These are phyloP conservation scores for Komagataea norvegica DNA, from an alignment of 1,139 yeast species.

Conservation along the genomic window DNA sequence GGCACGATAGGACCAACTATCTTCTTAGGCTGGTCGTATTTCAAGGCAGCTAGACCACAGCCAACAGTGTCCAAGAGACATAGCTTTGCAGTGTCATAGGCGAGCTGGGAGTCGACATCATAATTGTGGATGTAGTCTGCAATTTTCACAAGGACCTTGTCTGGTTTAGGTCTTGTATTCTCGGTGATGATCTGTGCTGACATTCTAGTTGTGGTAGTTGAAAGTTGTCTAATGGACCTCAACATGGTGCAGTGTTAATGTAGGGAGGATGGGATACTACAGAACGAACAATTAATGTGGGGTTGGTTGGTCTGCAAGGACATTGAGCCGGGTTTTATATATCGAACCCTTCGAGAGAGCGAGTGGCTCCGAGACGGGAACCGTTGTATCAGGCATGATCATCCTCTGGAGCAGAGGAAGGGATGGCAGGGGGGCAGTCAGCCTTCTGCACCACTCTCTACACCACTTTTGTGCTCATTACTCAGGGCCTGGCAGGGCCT, in stretches of 20 bases:
- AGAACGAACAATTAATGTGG: no score
- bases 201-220: constrained; percentile 14
- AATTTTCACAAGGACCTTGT: constrained; percentile 44
- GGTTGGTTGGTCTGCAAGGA: no score
- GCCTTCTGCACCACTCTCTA: no score
- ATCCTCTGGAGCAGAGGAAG: no score
- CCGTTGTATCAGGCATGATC: no score
- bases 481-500: no score
- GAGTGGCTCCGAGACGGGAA: no score
- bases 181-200: constrained; percentile 32
- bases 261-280: no score
- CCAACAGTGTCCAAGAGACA: constrained; percentile 55
- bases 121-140: constrained; percentile 47
- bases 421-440: no score
- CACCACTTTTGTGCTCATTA: no score
- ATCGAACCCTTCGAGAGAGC: no score
- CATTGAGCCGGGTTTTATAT: no score
- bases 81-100: constrained; percentile 48
- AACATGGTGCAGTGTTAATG: constrained; percentile 6
- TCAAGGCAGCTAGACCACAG: constrained; percentile 56
- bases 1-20: constrained; percentile 53
- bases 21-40: constrained; percentile 44
- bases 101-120: constrained; percentile 41
- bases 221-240: constrained; percentile 7
- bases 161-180: constrained; percentile 45